Percentiles rank a stretch among this genome's conserved stretches.
Evolutionary conservation across 2,329 filamentous ascomycete genomes (phyloP).

Genomic region (Talaromyces sp.): DNA sequence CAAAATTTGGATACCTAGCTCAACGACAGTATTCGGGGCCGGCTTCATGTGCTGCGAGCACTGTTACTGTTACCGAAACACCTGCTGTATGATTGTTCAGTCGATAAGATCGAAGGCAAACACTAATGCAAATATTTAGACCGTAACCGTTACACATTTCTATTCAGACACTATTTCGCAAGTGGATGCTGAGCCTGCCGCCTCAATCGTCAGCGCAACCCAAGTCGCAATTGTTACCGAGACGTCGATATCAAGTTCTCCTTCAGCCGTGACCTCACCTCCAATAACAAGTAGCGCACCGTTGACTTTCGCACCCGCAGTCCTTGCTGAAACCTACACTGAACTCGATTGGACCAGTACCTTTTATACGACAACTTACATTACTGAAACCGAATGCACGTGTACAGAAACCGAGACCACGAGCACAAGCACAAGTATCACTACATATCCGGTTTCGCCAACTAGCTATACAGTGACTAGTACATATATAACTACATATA

Average conservation of each 20-base stretch:
- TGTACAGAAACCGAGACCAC: conserved; percentile 3
- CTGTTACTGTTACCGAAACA: not conserved
- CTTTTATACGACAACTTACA: not conserved
- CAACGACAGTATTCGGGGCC: not conserved
- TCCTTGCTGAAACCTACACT: not conserved
- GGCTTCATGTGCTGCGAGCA: not conserved
- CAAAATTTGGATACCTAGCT: not conserved
- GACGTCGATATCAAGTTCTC: not conserved
- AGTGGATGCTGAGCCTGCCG: not conserved
- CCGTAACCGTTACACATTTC: not conserved
- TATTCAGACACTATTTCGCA: not conserved
- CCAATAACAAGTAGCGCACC: not conserved
- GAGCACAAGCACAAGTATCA: not conserved
- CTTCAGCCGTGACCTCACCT: not conserved
- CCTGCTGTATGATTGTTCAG: not conserved
- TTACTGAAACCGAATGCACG: not conserved
- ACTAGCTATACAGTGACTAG: not conserved
- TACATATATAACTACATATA: conserved; percentile 6
- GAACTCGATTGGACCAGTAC: not conserved
- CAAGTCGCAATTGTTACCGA: not conserved
- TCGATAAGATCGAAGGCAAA: not conserved
- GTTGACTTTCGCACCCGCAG: not conserved
- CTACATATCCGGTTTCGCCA: not conserved
- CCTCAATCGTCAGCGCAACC: not conserved
- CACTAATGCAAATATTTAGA: not conserved